Percentiles rank a stretch among this genome's conserved stretches.
Evolutionary conservation across 1,284 basidiomycete genomes (phyloP).

Genomic region (Grifola frondosa): DNA sequence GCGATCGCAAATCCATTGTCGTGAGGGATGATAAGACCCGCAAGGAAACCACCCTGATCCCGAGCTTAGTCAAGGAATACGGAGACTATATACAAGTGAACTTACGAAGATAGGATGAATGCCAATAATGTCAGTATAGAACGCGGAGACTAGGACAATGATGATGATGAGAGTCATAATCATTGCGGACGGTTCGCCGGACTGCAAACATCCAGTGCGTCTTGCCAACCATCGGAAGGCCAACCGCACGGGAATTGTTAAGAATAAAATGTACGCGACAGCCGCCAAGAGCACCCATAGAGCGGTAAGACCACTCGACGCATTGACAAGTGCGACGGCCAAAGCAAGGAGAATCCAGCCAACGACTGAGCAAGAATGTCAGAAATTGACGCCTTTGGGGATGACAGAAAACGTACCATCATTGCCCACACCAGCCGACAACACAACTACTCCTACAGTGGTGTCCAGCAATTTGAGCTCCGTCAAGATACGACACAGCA

Average conservation of each 20-base stretch:
- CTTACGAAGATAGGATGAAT: conserved; percentile 67
- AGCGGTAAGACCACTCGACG: conserved; percentile 49
- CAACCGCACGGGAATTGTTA: conserved; percentile 67
- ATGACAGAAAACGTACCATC: conserved; percentile 37
- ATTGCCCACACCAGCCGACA: conserved; percentile 73
- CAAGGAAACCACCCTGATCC: conserved; percentile 73
- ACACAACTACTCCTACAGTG: conserved; percentile 64
- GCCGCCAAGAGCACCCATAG: conserved; percentile 64
- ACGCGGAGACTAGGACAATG: conserved; percentile 76
- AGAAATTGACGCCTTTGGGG: background rate
- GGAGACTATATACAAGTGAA: conserved; percentile 7
- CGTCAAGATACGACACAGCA: conserved; percentile 63
- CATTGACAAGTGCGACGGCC: conserved; percentile 63
- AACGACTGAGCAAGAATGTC: conserved; percentile 36
- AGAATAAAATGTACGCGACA: conserved; percentile 55
- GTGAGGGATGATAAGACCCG: conserved; percentile 87
- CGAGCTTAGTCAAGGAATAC: background rate
- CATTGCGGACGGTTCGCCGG: conserved; percentile 66
- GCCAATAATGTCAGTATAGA: conserved; percentile 88
- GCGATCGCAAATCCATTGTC: conserved; percentile 83
- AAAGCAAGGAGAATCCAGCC: conserved; percentile 53
- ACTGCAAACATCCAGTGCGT: conserved; percentile 74
- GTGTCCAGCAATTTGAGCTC: conserved; percentile 51
- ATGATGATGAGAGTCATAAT: conserved; percentile 83
- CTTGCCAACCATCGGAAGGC: conserved; percentile 66